phyloP scores from a whole-genome alignment of 352 stramenopile species.

The Elongisporangium prolatum region DNA sequence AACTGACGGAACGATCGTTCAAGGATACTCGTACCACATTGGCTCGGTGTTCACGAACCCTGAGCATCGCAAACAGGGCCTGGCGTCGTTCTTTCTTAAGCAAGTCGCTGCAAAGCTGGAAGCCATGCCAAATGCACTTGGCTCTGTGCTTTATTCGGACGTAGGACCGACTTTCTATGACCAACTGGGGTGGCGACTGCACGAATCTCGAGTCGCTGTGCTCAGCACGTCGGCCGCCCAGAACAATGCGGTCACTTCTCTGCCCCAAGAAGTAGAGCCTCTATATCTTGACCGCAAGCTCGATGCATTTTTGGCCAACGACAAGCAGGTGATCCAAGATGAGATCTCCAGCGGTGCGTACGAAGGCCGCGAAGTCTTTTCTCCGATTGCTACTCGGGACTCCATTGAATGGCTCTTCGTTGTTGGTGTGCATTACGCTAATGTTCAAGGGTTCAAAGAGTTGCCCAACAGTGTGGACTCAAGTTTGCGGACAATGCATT shows the following conservation, averaged over 20 bases:
- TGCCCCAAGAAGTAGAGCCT: neutral
- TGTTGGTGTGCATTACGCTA: conserved; percentile 48
- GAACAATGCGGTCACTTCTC: conserved; percentile 2
- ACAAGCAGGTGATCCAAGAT: conserved; percentile 28
- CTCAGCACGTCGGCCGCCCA: conserved; percentile 14
- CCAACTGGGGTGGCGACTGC: conserved; percentile 44
- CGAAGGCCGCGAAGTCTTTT: conserved; percentile 32
- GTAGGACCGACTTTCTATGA: conserved; percentile 67
- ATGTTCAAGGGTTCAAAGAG: conserved; percentile 21
- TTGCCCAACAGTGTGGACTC: conserved; percentile 34
- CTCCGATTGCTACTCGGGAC: conserved; percentile 35
- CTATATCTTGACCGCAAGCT: conserved; percentile 33
- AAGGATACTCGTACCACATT: conserved; percentile 52
- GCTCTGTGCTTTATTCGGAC: conserved; percentile 61
- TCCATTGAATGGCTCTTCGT: conserved; percentile 69
- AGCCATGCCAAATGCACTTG: conserved; percentile 20
- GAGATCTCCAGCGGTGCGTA: conserved; percentile 25
- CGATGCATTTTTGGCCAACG: conserved; percentile 28
- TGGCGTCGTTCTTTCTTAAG: conserved; percentile 42
- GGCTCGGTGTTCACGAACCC: conserved; percentile 66
- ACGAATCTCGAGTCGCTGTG: conserved; percentile 38
- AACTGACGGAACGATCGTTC: conserved; percentile 24
- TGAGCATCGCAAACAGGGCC: conserved; percentile 33
- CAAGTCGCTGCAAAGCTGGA: conserved; percentile 27
- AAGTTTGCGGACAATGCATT: conserved; percentile 35